Percentiles rank a stretch among this genome's conserved stretches.
Evolutionary conservation across 2,329 filamentous ascomycete species (phyloP).

Genomic region (Nakataea oryzae): DNA sequence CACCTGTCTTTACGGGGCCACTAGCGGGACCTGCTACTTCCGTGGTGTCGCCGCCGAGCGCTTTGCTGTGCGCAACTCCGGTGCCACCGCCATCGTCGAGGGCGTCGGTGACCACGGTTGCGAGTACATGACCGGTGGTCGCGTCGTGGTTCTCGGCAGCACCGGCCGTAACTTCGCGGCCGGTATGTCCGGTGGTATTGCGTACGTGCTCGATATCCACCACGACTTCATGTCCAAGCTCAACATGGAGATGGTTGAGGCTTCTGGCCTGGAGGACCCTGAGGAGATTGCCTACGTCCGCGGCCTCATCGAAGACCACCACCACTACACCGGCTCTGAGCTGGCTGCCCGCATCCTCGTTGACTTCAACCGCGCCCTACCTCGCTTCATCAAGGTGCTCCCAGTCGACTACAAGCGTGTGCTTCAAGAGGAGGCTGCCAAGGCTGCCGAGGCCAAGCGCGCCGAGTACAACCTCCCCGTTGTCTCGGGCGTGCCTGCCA

Average conservation of each 20-base stretch:
- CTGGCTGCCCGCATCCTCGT: constrained; percentile 83
- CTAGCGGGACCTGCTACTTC: constrained; percentile 88
- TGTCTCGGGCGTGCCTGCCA: constrained; percentile 30
- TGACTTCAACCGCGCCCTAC: constrained; percentile 88
- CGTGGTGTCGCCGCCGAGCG: constrained; percentile 91
- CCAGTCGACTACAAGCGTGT: constrained; percentile 96
- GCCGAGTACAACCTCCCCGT: constrained; percentile 72
- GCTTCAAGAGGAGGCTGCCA: constrained; percentile 72
- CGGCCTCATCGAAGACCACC: constrained; percentile 88
- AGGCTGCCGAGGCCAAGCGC: constrained; percentile 76
- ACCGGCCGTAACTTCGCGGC: constrained; percentile 96
- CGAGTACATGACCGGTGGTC: constrained; percentile 98
- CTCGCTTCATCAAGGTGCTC: constrained; percentile 85
- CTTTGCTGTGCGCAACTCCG: constrained; percentile 93
- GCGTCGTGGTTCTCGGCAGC: constrained; percentile 73
- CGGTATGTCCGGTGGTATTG: constrained; percentile 97
- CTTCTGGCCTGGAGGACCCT: constrained; percentile 72
- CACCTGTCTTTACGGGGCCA: constrained; percentile 90
- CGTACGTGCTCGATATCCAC: constrained; percentile 84
- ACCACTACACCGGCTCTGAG: constrained; percentile 96
- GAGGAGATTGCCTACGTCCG: constrained; percentile 83
- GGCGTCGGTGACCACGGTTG: constrained; percentile 93
- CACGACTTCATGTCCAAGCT: constrained; percentile 87
- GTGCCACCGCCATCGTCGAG: constrained; percentile 91
- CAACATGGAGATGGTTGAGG: constrained; percentile 96